Evolutionary conservation across 1,284 basidiomycete species (phyloP).

Genomic region (Kalmanozyma brasiliensis): DNA sequence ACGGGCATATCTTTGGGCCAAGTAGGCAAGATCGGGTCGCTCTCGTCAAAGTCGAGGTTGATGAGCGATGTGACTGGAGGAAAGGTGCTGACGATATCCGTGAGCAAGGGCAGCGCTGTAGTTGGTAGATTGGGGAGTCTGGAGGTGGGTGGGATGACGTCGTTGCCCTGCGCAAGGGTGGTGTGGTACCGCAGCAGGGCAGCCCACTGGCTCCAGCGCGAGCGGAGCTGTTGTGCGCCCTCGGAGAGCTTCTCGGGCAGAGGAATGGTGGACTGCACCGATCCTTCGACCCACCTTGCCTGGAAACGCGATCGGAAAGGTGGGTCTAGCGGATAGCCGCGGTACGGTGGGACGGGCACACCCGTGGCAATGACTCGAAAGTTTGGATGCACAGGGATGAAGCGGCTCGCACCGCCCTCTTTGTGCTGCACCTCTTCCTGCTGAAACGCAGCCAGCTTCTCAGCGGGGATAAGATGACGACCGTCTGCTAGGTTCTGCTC

Average conservation of each 20-base stretch:
- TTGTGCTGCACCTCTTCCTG: slow-evolving; percentile 29
- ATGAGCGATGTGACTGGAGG: slow-evolving; percentile 43
- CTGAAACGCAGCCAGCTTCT: slow-evolving; percentile 55
- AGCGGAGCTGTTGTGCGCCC: slow-evolving; percentile 43
- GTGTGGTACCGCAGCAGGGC: slow-evolving; percentile 58
- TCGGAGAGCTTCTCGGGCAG: slow-evolving; percentile 30
- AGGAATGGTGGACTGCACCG: slow-evolving; percentile 43
- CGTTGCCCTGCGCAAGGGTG: slow-evolving; percentile 51
- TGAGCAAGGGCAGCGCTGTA: slow-evolving; percentile 59
- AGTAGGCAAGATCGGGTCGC: slow-evolving; percentile 33
- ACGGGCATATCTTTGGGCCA: slow-evolving; percentile 27
- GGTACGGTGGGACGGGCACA: slow-evolving; percentile 67
- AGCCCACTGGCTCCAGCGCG: slow-evolving; percentile 55
- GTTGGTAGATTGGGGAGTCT: slow-evolving; percentile 62
- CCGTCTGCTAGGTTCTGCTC: slow-evolving; percentile 68
- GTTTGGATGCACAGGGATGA: slow-evolving; percentile 67
- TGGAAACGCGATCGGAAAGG: slow-evolving; percentile 70
- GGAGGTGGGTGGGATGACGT: slow-evolving; percentile 58
- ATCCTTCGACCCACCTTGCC: slow-evolving; percentile 66
- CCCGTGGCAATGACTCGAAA: slow-evolving; percentile 69
- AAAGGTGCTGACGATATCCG: slow-evolving; percentile 56
- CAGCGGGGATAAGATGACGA: slow-evolving; percentile 68
- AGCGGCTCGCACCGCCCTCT: slow-evolving; percentile 31
- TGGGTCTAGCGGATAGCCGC: slow-evolving; percentile 68
- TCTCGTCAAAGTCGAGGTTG: slow-evolving; percentile 33